Evolutionary conservation across 2,329 filamentous ascomycete genomes (phyloP), one percentile per base, ranked within the genome.

Genomic region (Microcyclosporella mali): DNA sequence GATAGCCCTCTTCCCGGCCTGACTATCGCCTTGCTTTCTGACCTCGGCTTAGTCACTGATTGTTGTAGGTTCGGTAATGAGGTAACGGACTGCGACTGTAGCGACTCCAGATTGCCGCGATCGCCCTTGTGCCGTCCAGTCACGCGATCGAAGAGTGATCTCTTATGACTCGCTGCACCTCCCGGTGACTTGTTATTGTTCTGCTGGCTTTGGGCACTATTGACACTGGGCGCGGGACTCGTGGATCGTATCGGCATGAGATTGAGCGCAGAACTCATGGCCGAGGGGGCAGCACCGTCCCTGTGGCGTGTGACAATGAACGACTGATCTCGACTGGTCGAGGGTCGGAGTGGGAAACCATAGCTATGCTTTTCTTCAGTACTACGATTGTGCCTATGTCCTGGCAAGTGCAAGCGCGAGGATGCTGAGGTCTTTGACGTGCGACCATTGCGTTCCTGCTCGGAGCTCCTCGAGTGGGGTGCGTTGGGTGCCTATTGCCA

Each of bases 151-250:
- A 81, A 67, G 12, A 80, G 61, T 1, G 71, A 75, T 36, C 73
- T 68, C 47, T 72, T 70, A 15, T 75, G 72, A 12, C 51, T 52
- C 11, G 42, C 40, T 40, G 72, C 70, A 6, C 51, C 46, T 25
- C 43, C 35, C 1, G 82, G 81, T 2, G 81, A 84, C 14, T 72
- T 72, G 57, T 81, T 77, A 42, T 31, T 60, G 34, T 45, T 48
- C 47, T 66, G 73, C 59, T 62, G 73, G 61, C 66, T 77, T 65
- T 70, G 69, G 16, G 70, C 74, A 58, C 83, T 87, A 54, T 77
- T 77, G 32, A 77, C 72, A 63, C 86, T 92, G 6, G 88, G 85
- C 1, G 87, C 86, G 18, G 89, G 88, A 64, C 89, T 94, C 47
- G 85, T 78, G 10, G 86, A 81, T 52, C 88, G 82, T 53, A 69